A percentile compares a stretch with the other conserved stretches of the same genome.
These are phyloP conservation scores for Alternaria arborescens DNA, from an alignment of 2,329 filamentous ascomycete species.

Conservation along the genomic window DNA sequence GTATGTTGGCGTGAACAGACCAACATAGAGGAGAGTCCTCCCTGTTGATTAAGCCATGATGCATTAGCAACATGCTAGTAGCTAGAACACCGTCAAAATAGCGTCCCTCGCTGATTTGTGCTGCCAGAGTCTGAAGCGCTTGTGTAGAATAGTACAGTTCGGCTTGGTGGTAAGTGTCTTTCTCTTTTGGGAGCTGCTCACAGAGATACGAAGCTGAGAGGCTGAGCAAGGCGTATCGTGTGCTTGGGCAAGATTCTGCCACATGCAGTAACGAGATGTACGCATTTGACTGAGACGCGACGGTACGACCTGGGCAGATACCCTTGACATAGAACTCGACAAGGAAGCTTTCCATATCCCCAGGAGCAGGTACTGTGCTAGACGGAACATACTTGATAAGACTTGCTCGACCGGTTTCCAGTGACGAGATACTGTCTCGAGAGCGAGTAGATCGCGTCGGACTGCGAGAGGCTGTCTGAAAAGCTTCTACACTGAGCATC, in stretches of 20 bases:
- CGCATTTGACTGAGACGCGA: constrained; percentile 37
- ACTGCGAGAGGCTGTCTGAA: constrained; percentile 35
- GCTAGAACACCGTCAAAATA: constrained; percentile 42
- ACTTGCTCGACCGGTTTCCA: constrained; percentile 34
- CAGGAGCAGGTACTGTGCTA: constrained; percentile 21
- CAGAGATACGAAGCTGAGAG: constrained; percentile 45
- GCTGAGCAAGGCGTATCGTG: constrained; percentile 43
- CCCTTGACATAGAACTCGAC: constrained; percentile 45
- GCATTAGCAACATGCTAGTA: constrained; percentile 48
- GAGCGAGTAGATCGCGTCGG: constrained; percentile 38
- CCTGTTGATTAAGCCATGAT: constrained; percentile 40
- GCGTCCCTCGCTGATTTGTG: constrained; percentile 39
- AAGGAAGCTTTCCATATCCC: constrained; percentile 40
- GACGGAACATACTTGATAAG: constrained; percentile 44
- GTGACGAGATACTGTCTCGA: constrained; percentile 34
- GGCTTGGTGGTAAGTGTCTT: constrained; percentile 40
- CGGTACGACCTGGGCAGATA: constrained; percentile 43
- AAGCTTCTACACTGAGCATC: constrained; percentile 34
- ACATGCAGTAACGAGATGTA: constrained; percentile 36
- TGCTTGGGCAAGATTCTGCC: constrained; percentile 40
- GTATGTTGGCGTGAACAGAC: constrained; percentile 46
- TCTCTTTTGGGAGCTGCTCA: constrained; percentile 40
- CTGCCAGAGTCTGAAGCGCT: constrained; percentile 38
- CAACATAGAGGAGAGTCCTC: constrained; percentile 43
- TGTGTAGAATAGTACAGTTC: constrained; percentile 47